These are phyloP conservation scores for Hanseniaspora lachancei DNA, from an alignment of 805 yeast genomes.

Conservation along the genomic window DNA sequence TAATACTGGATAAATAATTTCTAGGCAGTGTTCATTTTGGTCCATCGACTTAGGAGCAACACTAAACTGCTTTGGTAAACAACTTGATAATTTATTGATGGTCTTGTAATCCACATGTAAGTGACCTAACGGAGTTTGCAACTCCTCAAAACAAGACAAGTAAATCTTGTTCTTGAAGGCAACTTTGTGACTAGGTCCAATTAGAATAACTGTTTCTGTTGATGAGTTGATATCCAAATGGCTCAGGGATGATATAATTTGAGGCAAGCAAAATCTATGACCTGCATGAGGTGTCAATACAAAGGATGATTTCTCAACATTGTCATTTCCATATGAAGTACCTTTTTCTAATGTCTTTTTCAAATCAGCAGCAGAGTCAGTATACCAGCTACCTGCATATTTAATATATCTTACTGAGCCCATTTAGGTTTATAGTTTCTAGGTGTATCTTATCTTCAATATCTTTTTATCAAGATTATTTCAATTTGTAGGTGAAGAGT, in stretches of 20 bases:
- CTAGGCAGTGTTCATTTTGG: constrained; percentile 81
- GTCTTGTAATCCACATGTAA: constrained; percentile 49
- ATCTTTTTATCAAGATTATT: no score
- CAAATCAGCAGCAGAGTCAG: constrained; percentile 29
- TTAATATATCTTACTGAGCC: constrained; percentile 45
- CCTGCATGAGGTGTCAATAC: constrained; percentile 66
- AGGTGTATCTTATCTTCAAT: not conserved
- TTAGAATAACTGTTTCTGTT: constrained; percentile 52
- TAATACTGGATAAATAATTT: constrained; percentile 57
- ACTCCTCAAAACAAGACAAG: constrained; percentile 37
- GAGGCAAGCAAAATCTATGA: constrained; percentile 63
- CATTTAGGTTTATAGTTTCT: constrained; percentile 8
- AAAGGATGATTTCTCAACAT: constrained; percentile 29
- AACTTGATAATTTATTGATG: constrained; percentile 26
- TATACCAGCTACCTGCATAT: constrained; percentile 89
- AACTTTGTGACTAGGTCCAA: constrained; percentile 91
- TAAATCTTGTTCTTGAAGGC: constrained; percentile 53
- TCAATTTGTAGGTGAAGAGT: no score
- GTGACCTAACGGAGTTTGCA: constrained; percentile 76
- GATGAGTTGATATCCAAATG: constrained; percentile 42
- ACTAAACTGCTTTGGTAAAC: constrained; percentile 33
- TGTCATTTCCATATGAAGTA: constrained; percentile 5
- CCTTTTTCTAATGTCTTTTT: constrained; percentile 31
- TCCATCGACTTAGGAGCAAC: constrained; percentile 51
- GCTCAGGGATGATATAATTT: constrained; percentile 64